Evolutionary conservation across 1,139 yeast genomes (phyloP), one percentile per base, ranked within the genome.

Genomic region (Barnettozyma hawaiiensis): DNA sequence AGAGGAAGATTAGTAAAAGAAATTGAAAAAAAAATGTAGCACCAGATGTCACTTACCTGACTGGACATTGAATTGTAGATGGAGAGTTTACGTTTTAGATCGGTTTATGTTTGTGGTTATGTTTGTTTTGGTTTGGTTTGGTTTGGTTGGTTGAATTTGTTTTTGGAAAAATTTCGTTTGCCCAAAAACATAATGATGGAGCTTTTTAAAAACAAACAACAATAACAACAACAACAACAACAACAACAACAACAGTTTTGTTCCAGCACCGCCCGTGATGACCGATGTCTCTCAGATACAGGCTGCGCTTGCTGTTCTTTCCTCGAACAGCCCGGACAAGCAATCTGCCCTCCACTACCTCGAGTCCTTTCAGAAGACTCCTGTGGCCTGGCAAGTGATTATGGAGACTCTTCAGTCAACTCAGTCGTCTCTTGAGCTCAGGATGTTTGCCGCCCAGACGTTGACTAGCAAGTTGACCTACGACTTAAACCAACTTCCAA

Each of bases 381-480:
- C 71, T 39, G 78, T 73, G 39, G 83, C 94, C 0, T 85, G 95
- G 94, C 69, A 69, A 20, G 49, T 73, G 2, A 69, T 66, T 24
- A 63, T 63, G 43, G 49, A 55, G 18, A 58, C 64, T 3, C 54
- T 69, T 15, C 40, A 46, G 7, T 51, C 46, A 2, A 31, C 20
- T 14, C 26, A 34, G 15, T 28, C 39, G 5, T 34, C 70, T 11
- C 47, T 74, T 21, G 84, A 82, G 52, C 65, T 84, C 37, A 80
- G 79, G 57, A 68, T 92, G 54, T 92, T 94, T 67, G 85, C 94
- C 9, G 85, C 97, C 1, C 98, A 94, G 61, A 90, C 97, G 0
- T 66, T 94, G 49, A 70, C 96, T 50, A 81, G 90, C 32, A 89
- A 89, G 57, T 69, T 87, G 40, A 83, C 86, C 12, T 90, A 85